Percentiles rank a stretch among this genome's conserved stretches.
These are phyloP conservation scores for Trichophyton simii DNA, from an alignment of 2,329 filamentous ascomycete species.

Conservation along the genomic window DNA sequence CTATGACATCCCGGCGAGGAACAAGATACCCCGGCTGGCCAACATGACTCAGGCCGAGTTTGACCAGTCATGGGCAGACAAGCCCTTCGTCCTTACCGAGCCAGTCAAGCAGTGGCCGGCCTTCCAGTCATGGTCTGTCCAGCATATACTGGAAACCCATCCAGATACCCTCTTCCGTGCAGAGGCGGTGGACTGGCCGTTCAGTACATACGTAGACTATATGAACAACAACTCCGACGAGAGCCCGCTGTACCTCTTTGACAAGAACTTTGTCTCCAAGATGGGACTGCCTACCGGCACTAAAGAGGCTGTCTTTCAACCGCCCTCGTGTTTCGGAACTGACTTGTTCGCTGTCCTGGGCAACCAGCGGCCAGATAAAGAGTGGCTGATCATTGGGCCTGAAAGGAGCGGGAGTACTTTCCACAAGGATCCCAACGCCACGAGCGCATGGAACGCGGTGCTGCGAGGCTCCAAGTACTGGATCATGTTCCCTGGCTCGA, in stretches of 20 bases:
- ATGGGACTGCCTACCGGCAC: slow-evolving; percentile 48
- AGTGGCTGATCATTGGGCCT: slow-evolving; percentile 88
- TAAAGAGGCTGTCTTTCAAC: slow-evolving; percentile 54
- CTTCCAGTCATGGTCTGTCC: slow-evolving; percentile 59
- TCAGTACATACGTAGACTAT: slow-evolving; percentile 69
- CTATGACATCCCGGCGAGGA: slow-evolving; percentile 56
- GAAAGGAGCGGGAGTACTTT: slow-evolving; percentile 83
- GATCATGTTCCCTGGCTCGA: slow-evolving; percentile 78
- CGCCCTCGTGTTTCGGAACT: slow-evolving; percentile 69
- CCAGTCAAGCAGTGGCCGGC: slow-evolving; percentile 74
- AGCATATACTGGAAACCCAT: slow-evolving; percentile 53
- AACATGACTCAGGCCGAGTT: slow-evolving; percentile 64
- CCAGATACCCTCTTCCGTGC: slow-evolving; percentile 62
- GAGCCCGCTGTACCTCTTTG: slow-evolving; percentile 85
- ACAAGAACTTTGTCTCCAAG: slow-evolving; percentile 73
- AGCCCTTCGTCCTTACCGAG: slow-evolving; percentile 74
- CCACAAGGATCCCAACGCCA: slow-evolving; percentile 67
- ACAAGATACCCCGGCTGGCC: slow-evolving; percentile 58
- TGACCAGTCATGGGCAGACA: slow-evolving; percentile 59
- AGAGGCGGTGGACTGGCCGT: slow-evolving; percentile 85
- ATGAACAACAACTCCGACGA: slow-evolving; percentile 71
- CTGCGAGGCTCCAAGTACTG: slow-evolving; percentile 87
- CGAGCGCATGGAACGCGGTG: slow-evolving; percentile 84
- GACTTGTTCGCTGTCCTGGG: slow-evolving; percentile 76
- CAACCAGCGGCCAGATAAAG: slow-evolving; percentile 65